A percentile compares a stretch with the other conserved stretches of the same genome.
Conservation (phyloP, 192 early-diverging fungal genomes). For the Geranomyces variabilis region DNA sequence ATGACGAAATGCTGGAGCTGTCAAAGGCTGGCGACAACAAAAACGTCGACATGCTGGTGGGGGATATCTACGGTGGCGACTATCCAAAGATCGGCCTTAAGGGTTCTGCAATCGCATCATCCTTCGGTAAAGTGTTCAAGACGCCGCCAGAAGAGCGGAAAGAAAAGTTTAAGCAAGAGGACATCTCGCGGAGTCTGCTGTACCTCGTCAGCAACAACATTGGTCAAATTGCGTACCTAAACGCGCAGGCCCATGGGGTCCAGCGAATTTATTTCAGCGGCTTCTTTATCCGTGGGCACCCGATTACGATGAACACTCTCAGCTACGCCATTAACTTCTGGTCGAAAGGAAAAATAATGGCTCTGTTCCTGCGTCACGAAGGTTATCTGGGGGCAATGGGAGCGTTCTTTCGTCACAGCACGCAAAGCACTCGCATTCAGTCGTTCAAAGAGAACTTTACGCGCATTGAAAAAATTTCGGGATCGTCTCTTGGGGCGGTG, state of each 20-base stretch:
- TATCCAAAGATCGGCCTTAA: constrained; percentile 94
- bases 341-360: constrained; percentile 93
- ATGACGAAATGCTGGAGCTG: constrained; percentile 81
- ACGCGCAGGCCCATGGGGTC: constrained; percentile 90
- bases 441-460: constrained; percentile 90
- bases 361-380: constrained; percentile 95
- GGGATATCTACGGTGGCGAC: constrained; percentile 88
- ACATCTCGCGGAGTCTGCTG: constrained; percentile 87
- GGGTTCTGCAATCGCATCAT: constrained; percentile 89
- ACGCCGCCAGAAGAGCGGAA: constrained; percentile 66
- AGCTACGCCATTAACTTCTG: constrained; percentile 97
- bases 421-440: constrained; percentile 25
- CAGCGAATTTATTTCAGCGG: constrained; percentile 94
- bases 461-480: constrained; percentile 60
- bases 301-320: constrained; percentile 96
- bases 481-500: constrained; percentile 56
- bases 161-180: constrained; percentile 69
- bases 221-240: constrained; percentile 97
- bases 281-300: constrained; percentile 96
- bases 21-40: constrained; percentile 90
- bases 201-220: constrained; percentile 99
- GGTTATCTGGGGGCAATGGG: constrained; percentile 95
- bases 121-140: constrained; percentile 96
- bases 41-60: constrained; percentile 79
- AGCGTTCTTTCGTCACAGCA: constrained; percentile 68